Base-by-base conservation (phyloP, 2,329 filamentous ascomycete species). In the Mariannaea sp. region DNA sequence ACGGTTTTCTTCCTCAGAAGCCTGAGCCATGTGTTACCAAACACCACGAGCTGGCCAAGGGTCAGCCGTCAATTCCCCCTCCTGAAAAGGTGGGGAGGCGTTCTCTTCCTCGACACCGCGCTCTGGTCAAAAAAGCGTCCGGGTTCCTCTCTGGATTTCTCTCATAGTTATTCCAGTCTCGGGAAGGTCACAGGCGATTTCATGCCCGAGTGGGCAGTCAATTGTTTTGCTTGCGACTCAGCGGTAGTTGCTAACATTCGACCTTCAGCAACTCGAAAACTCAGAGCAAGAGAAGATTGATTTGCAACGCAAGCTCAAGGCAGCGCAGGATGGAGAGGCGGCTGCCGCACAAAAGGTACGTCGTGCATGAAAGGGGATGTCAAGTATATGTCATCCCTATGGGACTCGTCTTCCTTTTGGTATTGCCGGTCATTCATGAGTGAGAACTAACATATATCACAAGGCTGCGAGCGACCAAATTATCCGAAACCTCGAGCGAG, bases 401-500 rank as follows among this genome's bases (percentile, higher is more conserved):
- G 9, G 12, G 19, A 24, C 36, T 19, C 19, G 5, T 22, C 5
- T 24, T 14, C 19, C 5, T 10, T 12, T 10, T 12, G 5, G 7
- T n/a, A 6, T 32, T 12, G 5, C 29, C 6, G 33, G 14, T 36
- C 10, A 16, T 36, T n/a, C 13, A 24, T 19, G 14, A 3, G 24
- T 24, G 40, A 57, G 54, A 36, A 62, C 57, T 43, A 36, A 52
- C 36, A 17, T 30, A 46, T 16, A 6, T 19, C 12, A 40, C 64
- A 83, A 32, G 78, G 77, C 78, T 36, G 74, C 78, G 49, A 72
- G 71, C 58, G 81, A 84, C 40, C 75, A 81, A 65, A 74, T 77
- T 44, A 81, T 89, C 66, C 83, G 84, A 60, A 89, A 86, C 62
- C 80, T 95, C 54, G 82, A 88, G 69, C 83, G 88, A 62, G 90